Conservation (phyloP, 306 rosid species). For the Prunus padus region DNA sequence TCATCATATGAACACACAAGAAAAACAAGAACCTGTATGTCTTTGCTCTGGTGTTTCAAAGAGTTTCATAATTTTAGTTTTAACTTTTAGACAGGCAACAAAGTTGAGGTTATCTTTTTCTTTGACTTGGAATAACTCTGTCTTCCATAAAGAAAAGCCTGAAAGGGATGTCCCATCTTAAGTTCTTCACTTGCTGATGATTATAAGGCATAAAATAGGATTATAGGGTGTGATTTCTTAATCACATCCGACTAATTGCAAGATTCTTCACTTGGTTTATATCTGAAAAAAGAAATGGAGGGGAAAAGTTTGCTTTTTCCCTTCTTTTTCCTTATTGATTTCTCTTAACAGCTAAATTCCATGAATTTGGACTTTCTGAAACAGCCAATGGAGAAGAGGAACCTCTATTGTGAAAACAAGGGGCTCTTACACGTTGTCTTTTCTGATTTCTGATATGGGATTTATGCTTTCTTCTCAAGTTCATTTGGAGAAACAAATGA, state of each 20-base stretch:
- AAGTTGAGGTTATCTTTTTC: background rate
- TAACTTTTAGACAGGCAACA: background rate
- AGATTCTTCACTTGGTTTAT: background rate
- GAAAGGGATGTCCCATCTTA: background rate
- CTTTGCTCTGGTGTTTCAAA: background rate
- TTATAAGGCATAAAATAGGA: background rate
- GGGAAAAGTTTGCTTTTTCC: background rate
- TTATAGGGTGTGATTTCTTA: background rate
- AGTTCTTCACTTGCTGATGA: background rate
- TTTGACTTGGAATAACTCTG: background rate
- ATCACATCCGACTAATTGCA: background rate
- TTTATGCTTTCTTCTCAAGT: no score
- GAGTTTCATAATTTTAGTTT: background rate
- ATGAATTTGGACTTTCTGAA: no score
- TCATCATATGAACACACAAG: background rate
- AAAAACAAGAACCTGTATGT: background rate
- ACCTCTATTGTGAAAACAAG: no score
- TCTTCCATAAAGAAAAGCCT: background rate
- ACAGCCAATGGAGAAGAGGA: no score
- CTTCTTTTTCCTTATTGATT: background rate
- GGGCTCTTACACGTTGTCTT: no score
- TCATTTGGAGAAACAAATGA: no score
- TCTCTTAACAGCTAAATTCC: no score
- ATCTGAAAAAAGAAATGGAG: background rate
- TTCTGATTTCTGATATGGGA: no score